Evolutionary conservation across 2,329 filamentous ascomycete genomes (phyloP), one percentile per base, ranked within the genome.

Genomic region (Acrocalymma vagum): DNA sequence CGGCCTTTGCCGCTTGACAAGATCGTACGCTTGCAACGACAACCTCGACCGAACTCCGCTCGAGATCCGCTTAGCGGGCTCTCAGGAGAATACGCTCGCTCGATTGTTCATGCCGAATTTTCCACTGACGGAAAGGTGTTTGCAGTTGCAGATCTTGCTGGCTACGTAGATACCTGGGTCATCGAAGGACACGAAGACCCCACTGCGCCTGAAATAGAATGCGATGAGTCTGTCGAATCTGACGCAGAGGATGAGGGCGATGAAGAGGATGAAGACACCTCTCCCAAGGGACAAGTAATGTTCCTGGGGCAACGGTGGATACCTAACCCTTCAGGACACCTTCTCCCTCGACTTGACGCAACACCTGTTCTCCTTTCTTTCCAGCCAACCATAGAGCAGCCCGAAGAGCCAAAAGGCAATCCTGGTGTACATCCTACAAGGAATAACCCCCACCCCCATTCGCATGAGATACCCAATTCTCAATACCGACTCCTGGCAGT

Each of bases 91-190:
- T 97, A 96, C 70, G 83, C 90, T 49, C 82, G 87, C 63, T 86
- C 79, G 29, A 84, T 97, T 52, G 85, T 81, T 23, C 86, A 89
- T 38, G 69, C 86, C 17, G 78, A 85, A 2, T 96, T 97, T 68
- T 92, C 91, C 8, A 77, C 85, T 5, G 87, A 96, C 64, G 90
- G 88, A 63, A 84, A 81, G 52, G 82, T 95, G 48, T 74, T 97
- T 30, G 91, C 87, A 7, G 82, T 85, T 20, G 85, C 87, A 31
- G 93, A 96, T 66, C 72, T 96, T 36, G 85, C 87, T 28, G 94
- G 94, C 28, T 90, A 86, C 68, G 78, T 97, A 21, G 92, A 97
- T 63, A 90, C 86, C 13, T 99, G 92, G 88, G 73, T 90, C 2
- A 71, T 95, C 38, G 79, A 83, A 60, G 80, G 80, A 24, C 68